Conservation (phyloP, 768 basidiomycete species). For the Mycena amicta region DNA sequence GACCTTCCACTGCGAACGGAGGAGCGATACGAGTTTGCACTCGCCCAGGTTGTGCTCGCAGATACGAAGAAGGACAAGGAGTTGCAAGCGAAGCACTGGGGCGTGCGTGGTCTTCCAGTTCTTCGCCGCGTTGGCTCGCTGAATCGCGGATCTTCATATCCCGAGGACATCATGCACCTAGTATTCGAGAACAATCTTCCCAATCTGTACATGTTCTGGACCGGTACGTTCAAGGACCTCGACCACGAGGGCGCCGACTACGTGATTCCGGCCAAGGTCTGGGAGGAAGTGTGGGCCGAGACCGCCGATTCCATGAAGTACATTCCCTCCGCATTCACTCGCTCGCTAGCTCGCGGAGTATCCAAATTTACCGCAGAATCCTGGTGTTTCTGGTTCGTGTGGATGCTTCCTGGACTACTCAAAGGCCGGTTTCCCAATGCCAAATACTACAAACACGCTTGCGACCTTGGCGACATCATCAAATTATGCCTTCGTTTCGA, state of each 20-base stretch:
- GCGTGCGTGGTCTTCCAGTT: constrained; percentile 33
- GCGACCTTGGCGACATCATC: constrained; percentile 37
- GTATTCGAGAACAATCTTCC: constrained; percentile 42
- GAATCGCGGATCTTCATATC: constrained; percentile 32
- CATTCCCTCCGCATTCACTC: constrained; percentile 38
- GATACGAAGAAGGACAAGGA: neutral
- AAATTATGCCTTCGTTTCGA: constrained; percentile 36
- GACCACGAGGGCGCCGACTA: constrained; percentile 33
- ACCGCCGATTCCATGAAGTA: constrained; percentile 26
- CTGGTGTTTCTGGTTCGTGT: constrained; percentile 40
- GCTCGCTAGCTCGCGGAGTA: constrained; percentile 31
- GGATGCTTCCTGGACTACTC: constrained; percentile 39
- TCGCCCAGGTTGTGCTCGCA: neutral
- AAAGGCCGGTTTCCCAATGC: constrained; percentile 25
- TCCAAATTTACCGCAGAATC: constrained; percentile 36
- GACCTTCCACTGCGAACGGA: neutral
- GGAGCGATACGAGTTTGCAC: neutral
- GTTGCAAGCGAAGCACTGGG: constrained; percentile 22
- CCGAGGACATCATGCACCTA: constrained; percentile 49
- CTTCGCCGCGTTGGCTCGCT: constrained; percentile 30
- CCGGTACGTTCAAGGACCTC: constrained; percentile 40
- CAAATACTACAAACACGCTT: constrained; percentile 42
- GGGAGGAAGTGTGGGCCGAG: constrained; percentile 40
- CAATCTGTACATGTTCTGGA: constrained; percentile 31
- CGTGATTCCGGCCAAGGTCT: constrained; percentile 26